Evolutionary conservation across 1,284 basidiomycete species (phyloP).

Genomic region (Pholiota adiposa): DNA sequence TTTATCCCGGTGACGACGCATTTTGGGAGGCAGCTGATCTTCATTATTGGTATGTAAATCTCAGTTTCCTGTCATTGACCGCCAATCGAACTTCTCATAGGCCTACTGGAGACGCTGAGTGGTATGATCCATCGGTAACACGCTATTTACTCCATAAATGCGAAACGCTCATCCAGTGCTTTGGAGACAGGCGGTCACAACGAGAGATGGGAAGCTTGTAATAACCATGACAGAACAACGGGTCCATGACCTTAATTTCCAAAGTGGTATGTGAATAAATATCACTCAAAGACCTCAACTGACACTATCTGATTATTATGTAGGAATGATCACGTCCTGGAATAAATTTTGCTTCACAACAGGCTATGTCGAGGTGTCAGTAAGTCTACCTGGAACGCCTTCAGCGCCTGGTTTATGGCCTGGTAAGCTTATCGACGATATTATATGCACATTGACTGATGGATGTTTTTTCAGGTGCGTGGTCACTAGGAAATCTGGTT

Average conservation of each 20-base stretch:
- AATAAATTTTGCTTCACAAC: slow-evolving; percentile 95
- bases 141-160: slow-evolving; percentile 9
- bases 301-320: neutral
- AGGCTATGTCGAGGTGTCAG: slow-evolving; percentile 82
- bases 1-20: slow-evolving; percentile 80
- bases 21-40: slow-evolving; percentile 78
- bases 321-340: slow-evolving; percentile 81
- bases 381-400: slow-evolving; percentile 79
- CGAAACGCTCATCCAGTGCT: neutral
- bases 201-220: slow-evolving; percentile 71
- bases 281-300: neutral
- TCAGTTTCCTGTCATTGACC: neutral
- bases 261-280: slow-evolving; percentile 54
- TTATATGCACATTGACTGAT: too few relatives aligned
- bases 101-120: slow-evolving; percentile 85
- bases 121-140: slow-evolving; percentile 77
- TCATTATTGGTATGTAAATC: slow-evolving; percentile 63
- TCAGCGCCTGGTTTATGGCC: slow-evolving; percentile 77
- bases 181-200: slow-evolving; percentile 57
- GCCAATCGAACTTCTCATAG: slow-evolving; percentile 40
- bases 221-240: slow-evolving; percentile 71
- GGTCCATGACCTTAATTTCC: slow-evolving; percentile 77
- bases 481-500: slow-evolving; percentile 84
- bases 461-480: slow-evolving; percentile 56
- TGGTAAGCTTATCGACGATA: slow-evolving; percentile 37